Evolutionary conservation across 2,329 filamentous ascomycete genomes (phyloP).

Genomic region (Ophiocordyceps camponoti-saundersi): DNA sequence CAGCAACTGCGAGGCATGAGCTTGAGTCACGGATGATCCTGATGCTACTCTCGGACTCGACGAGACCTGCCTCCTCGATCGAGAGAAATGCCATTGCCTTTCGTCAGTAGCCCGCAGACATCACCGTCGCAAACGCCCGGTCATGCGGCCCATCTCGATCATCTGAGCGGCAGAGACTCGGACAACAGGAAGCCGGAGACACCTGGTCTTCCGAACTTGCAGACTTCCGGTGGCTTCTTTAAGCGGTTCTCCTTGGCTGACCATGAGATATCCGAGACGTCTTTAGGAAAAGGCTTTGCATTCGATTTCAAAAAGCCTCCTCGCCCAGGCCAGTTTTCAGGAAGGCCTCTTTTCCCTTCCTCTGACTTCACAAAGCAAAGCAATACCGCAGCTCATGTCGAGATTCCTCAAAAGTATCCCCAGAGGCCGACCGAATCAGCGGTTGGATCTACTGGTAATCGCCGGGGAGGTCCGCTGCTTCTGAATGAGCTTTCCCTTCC

Average conservation of each 20-base stretch:
- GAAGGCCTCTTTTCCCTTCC: neutral
- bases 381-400: neutral
- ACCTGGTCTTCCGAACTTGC: neutral
- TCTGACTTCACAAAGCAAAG: neutral
- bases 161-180: neutral
- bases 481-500: conserved; percentile 1
- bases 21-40: neutral
- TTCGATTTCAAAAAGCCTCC: conserved; percentile 4
- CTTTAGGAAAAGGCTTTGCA: conserved; percentile 4
- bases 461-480: neutral
- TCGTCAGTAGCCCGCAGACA: neutral
- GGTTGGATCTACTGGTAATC: neutral
- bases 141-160: neutral
- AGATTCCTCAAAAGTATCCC: neutral
- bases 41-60: neutral
- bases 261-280: conserved; percentile 3
- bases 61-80: neutral
- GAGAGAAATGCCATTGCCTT: neutral
- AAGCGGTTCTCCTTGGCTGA: neutral
- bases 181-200: neutral
- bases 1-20: neutral
- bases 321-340: conserved; percentile 6
- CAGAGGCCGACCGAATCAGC: neutral
- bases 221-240: neutral
- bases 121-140: neutral